These are phyloP conservation scores for Cotoneaster glaucophyllus DNA, from an alignment of 306 rosid genomes.

Conservation along the genomic window DNA sequence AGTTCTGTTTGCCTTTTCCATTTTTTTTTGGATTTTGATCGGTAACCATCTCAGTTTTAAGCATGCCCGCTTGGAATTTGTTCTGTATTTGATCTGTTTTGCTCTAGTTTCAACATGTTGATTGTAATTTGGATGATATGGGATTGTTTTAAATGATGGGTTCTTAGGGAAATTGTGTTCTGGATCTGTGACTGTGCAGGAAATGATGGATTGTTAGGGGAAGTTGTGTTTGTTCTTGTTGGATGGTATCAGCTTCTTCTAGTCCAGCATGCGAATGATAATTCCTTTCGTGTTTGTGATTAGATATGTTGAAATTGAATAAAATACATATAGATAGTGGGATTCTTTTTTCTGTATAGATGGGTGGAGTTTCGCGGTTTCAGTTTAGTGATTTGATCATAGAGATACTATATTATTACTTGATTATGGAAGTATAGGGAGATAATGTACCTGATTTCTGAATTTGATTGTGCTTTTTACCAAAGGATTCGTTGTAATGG, in stretches of 20 bases:
- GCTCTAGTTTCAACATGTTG: constrained; percentile 17
- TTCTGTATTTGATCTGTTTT: constrained; percentile 10
- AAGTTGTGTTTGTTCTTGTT: neutral
- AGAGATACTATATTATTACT: neutral
- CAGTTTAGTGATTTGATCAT: neutral
- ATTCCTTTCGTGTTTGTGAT: constrained; percentile 1
- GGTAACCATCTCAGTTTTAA: neutral
- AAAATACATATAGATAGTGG: constrained; percentile 13
- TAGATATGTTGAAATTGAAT: constrained; percentile 11
- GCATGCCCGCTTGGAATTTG: constrained; percentile 9
- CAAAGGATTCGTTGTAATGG: neutral
- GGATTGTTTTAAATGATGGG: constrained; percentile 4
- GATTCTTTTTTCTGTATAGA: constrained; percentile 3
- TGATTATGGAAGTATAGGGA: neutral
- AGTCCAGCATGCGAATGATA: constrained; percentile 10
- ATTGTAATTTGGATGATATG: neutral
- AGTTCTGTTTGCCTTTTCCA: neutral
- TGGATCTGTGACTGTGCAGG: constrained; percentile 22
- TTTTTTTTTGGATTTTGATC: constrained; percentile 6
- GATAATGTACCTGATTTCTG: neutral
- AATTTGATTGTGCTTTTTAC: neutral
- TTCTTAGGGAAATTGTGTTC: neutral
- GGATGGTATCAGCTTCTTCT: constrained; percentile 8
- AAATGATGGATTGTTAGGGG: neutral
- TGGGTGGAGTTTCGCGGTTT: constrained; percentile 8